Evolutionary conservation across 2,329 filamentous ascomycete species (phyloP).

Genomic region (Alternaria metachromatica): DNA sequence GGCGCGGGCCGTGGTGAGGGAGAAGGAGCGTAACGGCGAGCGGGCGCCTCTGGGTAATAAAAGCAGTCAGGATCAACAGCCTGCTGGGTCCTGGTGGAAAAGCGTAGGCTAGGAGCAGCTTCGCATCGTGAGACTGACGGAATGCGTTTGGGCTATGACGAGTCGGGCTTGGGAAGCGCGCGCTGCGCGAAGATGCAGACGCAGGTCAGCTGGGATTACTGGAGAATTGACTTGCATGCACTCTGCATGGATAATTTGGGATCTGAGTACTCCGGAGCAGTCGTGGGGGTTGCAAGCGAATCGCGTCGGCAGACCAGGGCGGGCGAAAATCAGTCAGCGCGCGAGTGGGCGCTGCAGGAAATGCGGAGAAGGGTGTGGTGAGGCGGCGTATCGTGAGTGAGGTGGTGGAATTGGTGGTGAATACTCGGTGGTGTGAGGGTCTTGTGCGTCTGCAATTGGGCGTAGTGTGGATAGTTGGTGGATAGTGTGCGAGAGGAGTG

Average conservation of each 20-base stretch:
- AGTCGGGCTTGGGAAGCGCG: slow-evolving; percentile 38
- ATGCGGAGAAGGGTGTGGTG: slow-evolving; percentile 16
- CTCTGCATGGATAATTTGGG: slow-evolving; percentile 25
- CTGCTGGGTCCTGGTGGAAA: slow-evolving; percentile 30
- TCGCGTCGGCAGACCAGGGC: slow-evolving; percentile 26
- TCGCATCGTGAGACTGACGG: slow-evolving; percentile 40
- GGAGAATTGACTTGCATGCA: slow-evolving; percentile 25
- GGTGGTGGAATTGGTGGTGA: neutral
- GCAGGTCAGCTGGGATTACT: slow-evolving; percentile 35
- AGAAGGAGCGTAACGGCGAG: slow-evolving; percentile 27
- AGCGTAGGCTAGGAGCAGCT: slow-evolving; percentile 31
- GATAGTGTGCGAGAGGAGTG: slow-evolving; percentile 1
- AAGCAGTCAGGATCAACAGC: slow-evolving; percentile 37
- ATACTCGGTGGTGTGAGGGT: neutral
- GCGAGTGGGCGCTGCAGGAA: neutral
- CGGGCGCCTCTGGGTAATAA: slow-evolving; percentile 36
- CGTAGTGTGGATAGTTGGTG: neutral
- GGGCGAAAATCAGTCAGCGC: slow-evolving; percentile 10
- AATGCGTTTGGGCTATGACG: slow-evolving; percentile 29
- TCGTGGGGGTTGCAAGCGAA: slow-evolving; percentile 27
- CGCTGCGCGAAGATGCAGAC: slow-evolving; percentile 36
- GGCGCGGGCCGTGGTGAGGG: slow-evolving; percentile 20
- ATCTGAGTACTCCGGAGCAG: slow-evolving; percentile 31
- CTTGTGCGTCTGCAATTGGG: neutral
- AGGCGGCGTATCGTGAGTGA: neutral